These are phyloP conservation scores for Wickerhamiella domercqiae DNA, from an alignment of 805 yeast genomes.

Conservation along the genomic window DNA sequence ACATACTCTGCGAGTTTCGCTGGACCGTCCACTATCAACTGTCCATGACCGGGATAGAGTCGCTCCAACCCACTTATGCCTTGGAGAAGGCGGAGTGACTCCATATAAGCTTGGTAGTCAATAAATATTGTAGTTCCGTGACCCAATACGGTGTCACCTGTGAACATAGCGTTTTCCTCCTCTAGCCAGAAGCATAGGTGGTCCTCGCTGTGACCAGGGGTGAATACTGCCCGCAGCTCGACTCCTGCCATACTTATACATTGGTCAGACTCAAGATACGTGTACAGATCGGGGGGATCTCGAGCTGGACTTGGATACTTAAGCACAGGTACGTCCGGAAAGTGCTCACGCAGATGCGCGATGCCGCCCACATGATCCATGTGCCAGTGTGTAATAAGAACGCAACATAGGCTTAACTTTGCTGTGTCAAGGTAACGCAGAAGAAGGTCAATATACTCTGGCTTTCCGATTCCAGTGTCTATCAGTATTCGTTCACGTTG, in stretches of 20 bases:
- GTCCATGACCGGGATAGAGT: slow-evolving; percentile 28
- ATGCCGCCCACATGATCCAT: slow-evolving; percentile 24
- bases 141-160: slow-evolving; percentile 27
- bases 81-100: slow-evolving; percentile 19
- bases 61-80: slow-evolving; percentile 10
- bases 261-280: slow-evolving; percentile 17
- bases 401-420: slow-evolving; percentile 7
- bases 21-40: slow-evolving; percentile 20
- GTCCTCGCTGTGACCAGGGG: slow-evolving; percentile 28
- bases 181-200: slow-evolving; percentile 24
- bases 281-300: slow-evolving; percentile 2
- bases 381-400: slow-evolving; percentile 27
- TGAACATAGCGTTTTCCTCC: slow-evolving; percentile 23
- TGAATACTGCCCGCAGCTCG: slow-evolving; percentile 18
- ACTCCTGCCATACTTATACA: slow-evolving; percentile 19
- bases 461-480: slow-evolving; percentile 25
- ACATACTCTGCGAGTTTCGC: slow-evolving; percentile 22
- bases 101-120: slow-evolving; percentile 21
- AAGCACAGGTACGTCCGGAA: slow-evolving; percentile 10
- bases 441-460: slow-evolving; percentile 19
- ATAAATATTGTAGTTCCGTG: slow-evolving; percentile 25
- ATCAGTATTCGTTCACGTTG: slow-evolving; percentile 19
- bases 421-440: slow-evolving; percentile 14
- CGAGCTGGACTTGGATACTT: slow-evolving; percentile 6
- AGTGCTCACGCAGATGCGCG: slow-evolving; percentile 9